Evolutionary conservation across 2,329 filamentous ascomycete species (phyloP).

Genomic region (Aureobasidium sp.): DNA sequence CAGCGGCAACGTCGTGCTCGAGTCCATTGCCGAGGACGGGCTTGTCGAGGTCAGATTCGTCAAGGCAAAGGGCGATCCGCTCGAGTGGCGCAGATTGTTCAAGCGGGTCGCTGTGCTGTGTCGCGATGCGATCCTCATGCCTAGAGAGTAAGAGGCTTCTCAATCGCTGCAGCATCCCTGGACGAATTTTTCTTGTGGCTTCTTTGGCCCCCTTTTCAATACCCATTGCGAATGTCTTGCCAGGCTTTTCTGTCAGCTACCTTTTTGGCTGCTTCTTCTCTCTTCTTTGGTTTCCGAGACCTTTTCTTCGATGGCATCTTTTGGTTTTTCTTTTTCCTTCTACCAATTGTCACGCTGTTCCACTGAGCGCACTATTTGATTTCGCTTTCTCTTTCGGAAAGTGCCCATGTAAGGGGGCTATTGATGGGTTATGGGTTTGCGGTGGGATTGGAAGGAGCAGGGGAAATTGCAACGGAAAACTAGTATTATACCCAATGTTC

Average conservation of each 20-base stretch:
- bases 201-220: neutral
- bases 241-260: neutral
- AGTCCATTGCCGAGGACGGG: conserved; percentile 50
- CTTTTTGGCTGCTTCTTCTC: neutral
- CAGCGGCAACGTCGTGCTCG: conserved; percentile 67
- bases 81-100: conserved; percentile 96
- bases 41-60: conserved; percentile 81
- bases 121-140: conserved; percentile 64
- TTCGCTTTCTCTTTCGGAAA: neutral
- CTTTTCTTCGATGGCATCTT: neutral
- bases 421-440: neutral
- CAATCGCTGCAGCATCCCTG: neutral
- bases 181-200: neutral
- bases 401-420: neutral
- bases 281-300: neutral
- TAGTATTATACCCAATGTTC: neutral
- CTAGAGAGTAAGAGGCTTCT: neutral
- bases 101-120: conserved; percentile 88
- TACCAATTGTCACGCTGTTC: neutral
- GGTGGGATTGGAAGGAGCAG: neutral
- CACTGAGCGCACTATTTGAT: neutral
- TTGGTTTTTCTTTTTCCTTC: neutral
- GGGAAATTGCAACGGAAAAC: neutral
- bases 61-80: conserved; percentile 88
- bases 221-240: neutral